These are phyloP conservation scores for Tulasnella sp. DNA, from an alignment of 768 basidiomycete genomes.

Conservation along the genomic window DNA sequence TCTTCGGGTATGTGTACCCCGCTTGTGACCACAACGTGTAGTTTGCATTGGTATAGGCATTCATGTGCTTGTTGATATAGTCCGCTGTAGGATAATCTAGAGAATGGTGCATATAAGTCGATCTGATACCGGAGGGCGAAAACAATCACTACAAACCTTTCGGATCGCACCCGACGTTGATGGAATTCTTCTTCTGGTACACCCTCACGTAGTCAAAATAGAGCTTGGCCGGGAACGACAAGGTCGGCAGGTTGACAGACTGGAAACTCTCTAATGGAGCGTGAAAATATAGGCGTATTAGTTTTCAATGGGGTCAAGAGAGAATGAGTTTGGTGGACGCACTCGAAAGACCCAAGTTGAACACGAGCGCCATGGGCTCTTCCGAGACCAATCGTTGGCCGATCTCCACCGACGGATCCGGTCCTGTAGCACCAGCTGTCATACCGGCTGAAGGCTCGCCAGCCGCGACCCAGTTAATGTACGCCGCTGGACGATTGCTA, in stretches of 20 bases:
- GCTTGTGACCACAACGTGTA: constrained; percentile 26
- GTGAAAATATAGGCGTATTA: constrained; percentile 34
- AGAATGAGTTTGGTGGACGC: not conserved
- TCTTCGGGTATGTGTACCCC: constrained; percentile 29
- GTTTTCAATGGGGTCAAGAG: constrained; percentile 34
- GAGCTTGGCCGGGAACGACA: constrained; percentile 61
- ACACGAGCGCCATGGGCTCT: constrained; percentile 29
- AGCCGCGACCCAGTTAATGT: constrained; percentile 27
- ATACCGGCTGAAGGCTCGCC: constrained; percentile 25
- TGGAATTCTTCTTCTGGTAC: constrained; percentile 50
- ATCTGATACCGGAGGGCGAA: not conserved
- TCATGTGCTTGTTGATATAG: constrained; percentile 46
- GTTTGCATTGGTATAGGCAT: constrained; percentile 39
- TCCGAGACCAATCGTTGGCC: constrained; percentile 28
- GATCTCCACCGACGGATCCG: constrained; percentile 23
- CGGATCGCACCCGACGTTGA: constrained; percentile 59
- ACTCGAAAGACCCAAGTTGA: constrained; percentile 17
- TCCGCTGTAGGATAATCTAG: constrained; percentile 48
- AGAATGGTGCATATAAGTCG: not conserved
- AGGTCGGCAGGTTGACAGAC: constrained; percentile 38
- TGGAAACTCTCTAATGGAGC: constrained; percentile 50
- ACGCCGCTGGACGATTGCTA: constrained; percentile 23
- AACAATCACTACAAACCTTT: not conserved
- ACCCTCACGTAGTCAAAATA: constrained; percentile 71
- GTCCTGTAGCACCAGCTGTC: constrained; percentile 23